Conservation (phyloP, 805 yeast genomes). For the Saturnispora serradocipensis region DNA sequence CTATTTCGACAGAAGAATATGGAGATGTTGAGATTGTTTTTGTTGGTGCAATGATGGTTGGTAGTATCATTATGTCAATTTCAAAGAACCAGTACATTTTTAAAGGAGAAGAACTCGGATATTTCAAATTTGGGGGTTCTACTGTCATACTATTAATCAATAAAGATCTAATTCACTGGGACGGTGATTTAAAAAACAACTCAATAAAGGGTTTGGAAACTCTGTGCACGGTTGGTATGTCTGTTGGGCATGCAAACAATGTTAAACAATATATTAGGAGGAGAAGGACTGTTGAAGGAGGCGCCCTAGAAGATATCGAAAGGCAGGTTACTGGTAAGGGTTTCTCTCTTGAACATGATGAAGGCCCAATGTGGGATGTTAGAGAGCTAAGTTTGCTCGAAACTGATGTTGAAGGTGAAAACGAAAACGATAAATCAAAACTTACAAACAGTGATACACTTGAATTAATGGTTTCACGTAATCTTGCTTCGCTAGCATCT, state of each 20-base stretch:
- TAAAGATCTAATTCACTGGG: slow-evolving; percentile 44
- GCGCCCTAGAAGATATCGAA: slow-evolving; percentile 8
- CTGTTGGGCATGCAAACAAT: slow-evolving; percentile 66
- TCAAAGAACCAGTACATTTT: slow-evolving; percentile 46
- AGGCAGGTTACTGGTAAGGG: slow-evolving; percentile 14
- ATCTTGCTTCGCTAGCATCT: not conserved
- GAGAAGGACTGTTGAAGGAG: slow-evolving; percentile 3
- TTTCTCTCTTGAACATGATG: slow-evolving; percentile 10
- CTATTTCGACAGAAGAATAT: slow-evolving; percentile 66
- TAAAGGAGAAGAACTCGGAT: slow-evolving; percentile 83
- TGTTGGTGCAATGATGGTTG: slow-evolving; percentile 99
- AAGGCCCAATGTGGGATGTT: slow-evolving; percentile 24
- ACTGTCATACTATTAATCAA: slow-evolving; percentile 67
- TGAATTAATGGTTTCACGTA: not conserved
- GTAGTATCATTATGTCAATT: slow-evolving; percentile 70
- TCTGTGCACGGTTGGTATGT: slow-evolving; percentile 80
- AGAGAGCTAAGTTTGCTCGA: slow-evolving; percentile 14
- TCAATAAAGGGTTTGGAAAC: slow-evolving; percentile 71
- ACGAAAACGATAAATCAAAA: not conserved
- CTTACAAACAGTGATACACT: not conserved
- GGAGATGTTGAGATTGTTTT: slow-evolving; percentile 72
- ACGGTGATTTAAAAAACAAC: slow-evolving; percentile 62
- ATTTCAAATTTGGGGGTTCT: slow-evolving; percentile 94
- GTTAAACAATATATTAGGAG: slow-evolving; percentile 15
- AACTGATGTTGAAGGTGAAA: slow-evolving; percentile 8